Evolutionary conservation across 306 rosid genomes (phyloP).

Genomic region (Cyamopsis tetragonoloba): DNA sequence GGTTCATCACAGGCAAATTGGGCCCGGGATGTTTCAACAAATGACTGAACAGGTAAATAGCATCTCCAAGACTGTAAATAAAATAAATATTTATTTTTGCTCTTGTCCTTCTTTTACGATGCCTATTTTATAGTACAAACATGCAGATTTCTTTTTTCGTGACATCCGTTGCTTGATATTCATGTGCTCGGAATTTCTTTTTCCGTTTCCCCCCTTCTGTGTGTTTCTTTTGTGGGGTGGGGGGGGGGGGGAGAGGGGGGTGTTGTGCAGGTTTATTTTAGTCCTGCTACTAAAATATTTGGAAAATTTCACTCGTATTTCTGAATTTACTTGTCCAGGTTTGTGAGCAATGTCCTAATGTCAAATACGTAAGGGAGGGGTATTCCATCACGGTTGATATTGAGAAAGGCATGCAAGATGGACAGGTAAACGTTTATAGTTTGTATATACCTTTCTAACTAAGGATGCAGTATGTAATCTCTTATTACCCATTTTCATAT

Average conservation of each 20-base stretch:
- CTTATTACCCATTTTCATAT: neutral
- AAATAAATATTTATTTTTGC: neutral
- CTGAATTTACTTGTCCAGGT: constrained; percentile 52
- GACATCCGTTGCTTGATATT: neutral
- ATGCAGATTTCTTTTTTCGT: neutral
- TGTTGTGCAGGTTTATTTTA: neutral
- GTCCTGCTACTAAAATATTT: neutral
- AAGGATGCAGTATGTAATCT: neutral
- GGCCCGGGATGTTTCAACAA: constrained; percentile 99
- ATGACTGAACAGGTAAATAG: constrained; percentile 88
- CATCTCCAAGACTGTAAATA: constrained; percentile 5
- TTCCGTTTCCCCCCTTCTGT: neutral
- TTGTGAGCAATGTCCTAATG: constrained; percentile 93
- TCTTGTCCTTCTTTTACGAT: neutral
- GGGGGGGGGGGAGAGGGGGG: neutral
- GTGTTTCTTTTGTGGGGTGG: neutral
- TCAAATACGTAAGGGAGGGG: constrained; percentile 90
- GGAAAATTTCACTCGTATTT: constrained; percentile 20
- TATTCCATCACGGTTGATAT: constrained; percentile 87
- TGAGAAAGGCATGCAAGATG: constrained; percentile 99
- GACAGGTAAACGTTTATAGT: constrained; percentile 65
- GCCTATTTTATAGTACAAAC: neutral
- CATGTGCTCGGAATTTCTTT: neutral
- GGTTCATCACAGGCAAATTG: constrained; percentile 95
- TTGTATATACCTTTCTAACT: constrained; percentile 3